Base-by-base conservation (phyloP, 75 land plant species). In the Cupressus sempervirens region DNA sequence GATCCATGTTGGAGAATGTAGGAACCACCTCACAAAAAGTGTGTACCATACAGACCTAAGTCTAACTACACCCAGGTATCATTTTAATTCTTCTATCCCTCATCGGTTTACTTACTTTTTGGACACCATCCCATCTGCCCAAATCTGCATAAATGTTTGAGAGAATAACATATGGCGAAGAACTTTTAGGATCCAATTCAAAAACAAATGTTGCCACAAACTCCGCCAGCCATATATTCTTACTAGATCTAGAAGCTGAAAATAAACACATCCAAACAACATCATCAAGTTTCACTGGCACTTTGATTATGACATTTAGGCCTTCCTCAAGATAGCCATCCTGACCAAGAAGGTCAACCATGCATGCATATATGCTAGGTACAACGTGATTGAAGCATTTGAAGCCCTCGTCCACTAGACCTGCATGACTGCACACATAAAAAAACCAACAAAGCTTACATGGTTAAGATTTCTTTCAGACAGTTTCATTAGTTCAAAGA, bases 321-420 rank as follows among this genome's bases (percentile, higher is more conserved):
- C 88, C 90, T 68, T 87, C 88, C 7, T 82, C 84, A 41, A 87
- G 81, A n/a, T 30, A 38, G 10, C 86, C 88, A 8, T 85, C 90
- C 16, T 88, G 88, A 18, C 90, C 90, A 62, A 89, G 84, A 75
- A 89, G 68, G 58, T 89, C 90, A 0, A 85, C 86, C 86, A 89
- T 87, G 84, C 88, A 89, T 32, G 73, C 62, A 74, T 89, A 89
- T 40, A 70, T 45, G 2, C 70, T 36, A 23, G 90, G 90, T 29
- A 29, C 80, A n/a, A 89, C n/a, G 45, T 84, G 82, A 52, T 56
- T 53, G 52, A 86, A 86, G 11, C 52, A 79, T 52, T 86, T 45
- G 23, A 34, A 76, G 13, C 86, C 86, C 46, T 86, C 85, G 9
- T 82, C 86, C 48, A 86, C n/a, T 23, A 86, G 62, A 4, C 86